Evolutionary conservation across 495 filamentous ascomycete species (phyloP).

Genomic region (Ramalina intermedia): DNA sequence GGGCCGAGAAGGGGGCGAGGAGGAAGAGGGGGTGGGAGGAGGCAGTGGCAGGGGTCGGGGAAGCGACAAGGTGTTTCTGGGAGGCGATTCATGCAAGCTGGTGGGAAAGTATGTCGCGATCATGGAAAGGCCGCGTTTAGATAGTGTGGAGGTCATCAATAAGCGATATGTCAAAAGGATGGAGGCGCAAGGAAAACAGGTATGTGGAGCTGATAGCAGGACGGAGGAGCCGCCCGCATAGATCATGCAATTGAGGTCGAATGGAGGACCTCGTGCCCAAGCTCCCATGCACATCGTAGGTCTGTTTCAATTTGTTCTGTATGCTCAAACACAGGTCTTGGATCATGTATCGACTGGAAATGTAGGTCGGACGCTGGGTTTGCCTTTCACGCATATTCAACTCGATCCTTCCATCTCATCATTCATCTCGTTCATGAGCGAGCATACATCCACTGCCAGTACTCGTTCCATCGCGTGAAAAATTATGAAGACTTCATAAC

Average conservation of each 20-base stretch:
- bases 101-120: slow-evolving; percentile 60
- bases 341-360: no score
- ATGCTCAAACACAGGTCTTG: no score
- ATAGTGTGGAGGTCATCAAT: slow-evolving; percentile 57
- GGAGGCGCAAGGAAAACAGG: not conserved
- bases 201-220: not conserved
- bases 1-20: slow-evolving; percentile 21
- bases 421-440: no score
- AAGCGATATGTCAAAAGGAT: slow-evolving; percentile 51
- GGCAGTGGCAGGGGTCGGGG: slow-evolving; percentile 7
- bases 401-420: no score
- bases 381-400: no score
- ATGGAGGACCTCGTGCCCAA: not conserved
- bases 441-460: no score
- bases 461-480: no score
- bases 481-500: no score
- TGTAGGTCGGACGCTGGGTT: no score
- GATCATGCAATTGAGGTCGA: not conserved
- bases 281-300: no score
- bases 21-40: slow-evolving; percentile 17
- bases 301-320: no score
- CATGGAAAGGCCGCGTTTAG: slow-evolving; percentile 46
- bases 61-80: slow-evolving; percentile 54
- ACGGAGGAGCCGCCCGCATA: not conserved
- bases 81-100: slow-evolving; percentile 42